phyloP scores from a whole-genome alignment of 257 asterid species.

The Capsicum rhomboideum region DNA sequence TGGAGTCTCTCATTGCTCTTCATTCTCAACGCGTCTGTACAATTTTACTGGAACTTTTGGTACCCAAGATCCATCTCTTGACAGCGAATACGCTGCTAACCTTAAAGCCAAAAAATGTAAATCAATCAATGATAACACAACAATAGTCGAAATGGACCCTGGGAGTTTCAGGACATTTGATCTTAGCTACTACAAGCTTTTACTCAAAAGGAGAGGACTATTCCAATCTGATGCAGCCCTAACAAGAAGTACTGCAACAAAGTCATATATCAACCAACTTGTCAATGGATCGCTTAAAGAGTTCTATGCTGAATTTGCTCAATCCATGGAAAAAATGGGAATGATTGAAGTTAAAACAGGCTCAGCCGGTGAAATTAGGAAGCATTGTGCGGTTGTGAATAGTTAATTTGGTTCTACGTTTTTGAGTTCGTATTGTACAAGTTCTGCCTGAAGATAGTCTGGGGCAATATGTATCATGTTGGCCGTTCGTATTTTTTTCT shows the following conservation, averaged over 20 bases:
- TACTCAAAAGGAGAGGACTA: slow-evolving; percentile 58
- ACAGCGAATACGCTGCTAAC: slow-evolving; percentile 55
- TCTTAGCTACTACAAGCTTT: slow-evolving; percentile 45
- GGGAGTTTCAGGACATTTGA: slow-evolving; percentile 68
- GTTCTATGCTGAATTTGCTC: slow-evolving; percentile 41
- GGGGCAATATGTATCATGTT: neutral
- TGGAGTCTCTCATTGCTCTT: slow-evolving; percentile 48
- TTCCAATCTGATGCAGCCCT: slow-evolving; percentile 57
- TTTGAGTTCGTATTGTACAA: neutral
- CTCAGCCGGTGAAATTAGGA: slow-evolving; percentile 48
- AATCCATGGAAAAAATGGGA: slow-evolving; percentile 74
- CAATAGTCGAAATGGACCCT: slow-evolving; percentile 55
- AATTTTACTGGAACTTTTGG: slow-evolving; percentile 54
- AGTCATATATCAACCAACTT: slow-evolving; percentile 23
- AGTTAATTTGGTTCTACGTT: slow-evolving; percentile 1
- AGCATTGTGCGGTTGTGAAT: slow-evolving; percentile 53
- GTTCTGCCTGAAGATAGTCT: neutral
- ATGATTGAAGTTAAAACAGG: slow-evolving; percentile 46
- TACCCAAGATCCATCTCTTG: slow-evolving; percentile 54
- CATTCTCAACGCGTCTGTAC: slow-evolving; percentile 45
- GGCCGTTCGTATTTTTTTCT: neutral
- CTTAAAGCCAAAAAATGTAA: slow-evolving; percentile 41
- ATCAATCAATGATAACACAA: slow-evolving; percentile 27
- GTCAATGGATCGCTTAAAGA: slow-evolving; percentile 21
- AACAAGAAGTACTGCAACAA: slow-evolving; percentile 29